Evolutionary conservation across 2,329 filamentous ascomycete genomes (phyloP).

Genomic region (Coniochaeta prunicola): DNA sequence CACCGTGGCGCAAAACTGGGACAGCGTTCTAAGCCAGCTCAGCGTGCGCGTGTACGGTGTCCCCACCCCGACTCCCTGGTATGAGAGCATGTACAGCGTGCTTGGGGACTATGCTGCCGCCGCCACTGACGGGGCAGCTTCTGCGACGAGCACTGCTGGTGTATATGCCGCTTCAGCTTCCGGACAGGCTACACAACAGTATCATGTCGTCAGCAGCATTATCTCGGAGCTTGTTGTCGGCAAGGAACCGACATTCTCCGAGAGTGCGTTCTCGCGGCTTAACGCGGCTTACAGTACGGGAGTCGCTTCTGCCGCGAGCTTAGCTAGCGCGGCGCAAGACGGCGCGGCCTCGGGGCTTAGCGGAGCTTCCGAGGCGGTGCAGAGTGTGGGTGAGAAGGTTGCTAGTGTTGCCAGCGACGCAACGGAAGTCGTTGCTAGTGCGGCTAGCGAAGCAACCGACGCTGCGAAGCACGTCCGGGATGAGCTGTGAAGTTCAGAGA

Average conservation of each 20-base stretch:
- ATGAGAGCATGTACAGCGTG: slow-evolving; percentile 34
- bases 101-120: slow-evolving; percentile 52
- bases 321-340: slow-evolving; percentile 25
- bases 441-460: slow-evolving; percentile 33
- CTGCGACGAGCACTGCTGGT: slow-evolving; percentile 35
- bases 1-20: slow-evolving; percentile 49
- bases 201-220: slow-evolving; percentile 61
- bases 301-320: slow-evolving; percentile 43
- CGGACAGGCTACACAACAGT: slow-evolving; percentile 54
- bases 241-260: slow-evolving; percentile 73
- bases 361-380: slow-evolving; percentile 22
- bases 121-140: slow-evolving; percentile 39
- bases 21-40: slow-evolving; percentile 54
- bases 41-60: slow-evolving; percentile 65
- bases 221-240: slow-evolving; percentile 71
- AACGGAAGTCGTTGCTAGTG: slow-evolving; percentile 32
- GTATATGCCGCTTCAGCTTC: slow-evolving; percentile 57
- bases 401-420: slow-evolving; percentile 30
- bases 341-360: slow-evolving; percentile 19
- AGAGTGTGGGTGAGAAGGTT: slow-evolving; percentile 26
- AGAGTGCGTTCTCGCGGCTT: slow-evolving; percentile 69
- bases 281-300: slow-evolving; percentile 66
- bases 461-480: slow-evolving; percentile 27
- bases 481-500: slow-evolving; percentile 26
- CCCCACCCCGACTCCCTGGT: slow-evolving; percentile 53